phyloP scores from a whole-genome alignment of 306 rosid species.

The Mimosa bimucronata region DNA sequence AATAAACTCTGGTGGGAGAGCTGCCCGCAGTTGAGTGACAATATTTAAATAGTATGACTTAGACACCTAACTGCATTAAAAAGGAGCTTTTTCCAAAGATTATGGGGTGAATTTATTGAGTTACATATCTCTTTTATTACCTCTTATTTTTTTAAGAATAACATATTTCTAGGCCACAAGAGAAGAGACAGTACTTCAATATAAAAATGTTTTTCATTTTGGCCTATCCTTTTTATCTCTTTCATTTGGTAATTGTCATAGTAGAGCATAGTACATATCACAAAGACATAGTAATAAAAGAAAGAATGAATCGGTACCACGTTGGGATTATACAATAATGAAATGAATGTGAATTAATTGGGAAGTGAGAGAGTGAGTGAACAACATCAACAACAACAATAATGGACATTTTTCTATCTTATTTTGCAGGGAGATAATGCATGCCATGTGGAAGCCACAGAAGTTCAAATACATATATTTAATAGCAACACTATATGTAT shows the following conservation, averaged over 20 bases:
- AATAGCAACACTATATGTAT: conserved; percentile 66
- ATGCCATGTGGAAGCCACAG: conserved; percentile 86
- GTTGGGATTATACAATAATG: background rate
- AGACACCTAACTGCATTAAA: no score
- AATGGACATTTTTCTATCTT: no score
- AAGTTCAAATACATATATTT: conserved; percentile 67
- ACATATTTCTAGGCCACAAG: background rate
- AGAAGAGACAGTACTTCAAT: background rate
- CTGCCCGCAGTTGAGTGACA: no score
- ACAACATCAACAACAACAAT: background rate
- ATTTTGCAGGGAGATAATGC: conserved; percentile 71
- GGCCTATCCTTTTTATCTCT: background rate
- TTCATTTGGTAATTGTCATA: background rate
- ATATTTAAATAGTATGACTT: no score
- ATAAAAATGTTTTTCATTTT: background rate
- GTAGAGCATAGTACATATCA: background rate
- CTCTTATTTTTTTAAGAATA: background rate
- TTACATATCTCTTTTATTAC: background rate
- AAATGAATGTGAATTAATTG: background rate
- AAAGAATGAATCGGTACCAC: background rate
- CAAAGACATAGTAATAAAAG: background rate
- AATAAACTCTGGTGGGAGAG: no score
- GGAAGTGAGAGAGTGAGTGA: background rate
- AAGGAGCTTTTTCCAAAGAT: no score
- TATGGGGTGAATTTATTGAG: no score